Evolutionary conservation across 2,329 filamentous ascomycete genomes (phyloP).

Genomic region (Penicillium expansum): DNA sequence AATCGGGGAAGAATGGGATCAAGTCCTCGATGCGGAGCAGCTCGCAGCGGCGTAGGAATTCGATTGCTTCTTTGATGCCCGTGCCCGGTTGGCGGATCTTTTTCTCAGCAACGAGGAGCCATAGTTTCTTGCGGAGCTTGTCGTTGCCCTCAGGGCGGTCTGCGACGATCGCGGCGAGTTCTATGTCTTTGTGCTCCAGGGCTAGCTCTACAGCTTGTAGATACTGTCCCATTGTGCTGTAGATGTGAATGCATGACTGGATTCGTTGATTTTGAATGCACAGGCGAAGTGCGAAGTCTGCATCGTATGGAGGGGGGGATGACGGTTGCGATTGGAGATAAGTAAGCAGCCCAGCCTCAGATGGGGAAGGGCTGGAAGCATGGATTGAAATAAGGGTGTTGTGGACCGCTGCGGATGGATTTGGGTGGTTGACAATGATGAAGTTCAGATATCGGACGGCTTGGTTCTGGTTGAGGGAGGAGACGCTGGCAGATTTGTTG

Average conservation of each 20-base stretch:
- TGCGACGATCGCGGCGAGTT: slow-evolving; percentile 84
- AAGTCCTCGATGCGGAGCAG: slow-evolving; percentile 92
- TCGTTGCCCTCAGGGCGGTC: slow-evolving; percentile 76
- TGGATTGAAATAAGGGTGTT: slow-evolving; percentile 97
- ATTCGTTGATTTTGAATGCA: slow-evolving; percentile 94
- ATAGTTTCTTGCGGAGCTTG: slow-evolving; percentile 83
- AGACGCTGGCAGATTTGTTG: slow-evolving; percentile 67
- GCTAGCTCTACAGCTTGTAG: slow-evolving; percentile 90
- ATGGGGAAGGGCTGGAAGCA: slow-evolving; percentile 76
- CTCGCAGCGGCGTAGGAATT: slow-evolving; percentile 88
- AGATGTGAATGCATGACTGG: slow-evolving; percentile 93
- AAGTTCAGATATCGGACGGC: slow-evolving; percentile 91
- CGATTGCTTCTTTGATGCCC: slow-evolving; percentile 89
- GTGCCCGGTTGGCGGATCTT: slow-evolving; percentile 78
- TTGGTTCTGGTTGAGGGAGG: slow-evolving; percentile 72
- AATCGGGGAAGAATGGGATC: slow-evolving; percentile 98
- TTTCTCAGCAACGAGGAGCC: slow-evolving; percentile 91
- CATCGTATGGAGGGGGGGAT: slow-evolving; percentile 80
- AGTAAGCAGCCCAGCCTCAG: slow-evolving; percentile 79
- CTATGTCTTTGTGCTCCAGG: slow-evolving; percentile 82
- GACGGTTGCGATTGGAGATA: slow-evolving; percentile 92
- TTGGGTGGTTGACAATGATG: slow-evolving; percentile 78
- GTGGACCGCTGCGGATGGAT: slow-evolving; percentile 81
- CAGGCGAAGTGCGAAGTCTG: slow-evolving; percentile 90
- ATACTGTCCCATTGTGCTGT: slow-evolving; percentile 94